Evolutionary conservation across 371 early-diverging fungal genomes (phyloP).

Genomic region (Dinochytrium kinnereticum): DNA sequence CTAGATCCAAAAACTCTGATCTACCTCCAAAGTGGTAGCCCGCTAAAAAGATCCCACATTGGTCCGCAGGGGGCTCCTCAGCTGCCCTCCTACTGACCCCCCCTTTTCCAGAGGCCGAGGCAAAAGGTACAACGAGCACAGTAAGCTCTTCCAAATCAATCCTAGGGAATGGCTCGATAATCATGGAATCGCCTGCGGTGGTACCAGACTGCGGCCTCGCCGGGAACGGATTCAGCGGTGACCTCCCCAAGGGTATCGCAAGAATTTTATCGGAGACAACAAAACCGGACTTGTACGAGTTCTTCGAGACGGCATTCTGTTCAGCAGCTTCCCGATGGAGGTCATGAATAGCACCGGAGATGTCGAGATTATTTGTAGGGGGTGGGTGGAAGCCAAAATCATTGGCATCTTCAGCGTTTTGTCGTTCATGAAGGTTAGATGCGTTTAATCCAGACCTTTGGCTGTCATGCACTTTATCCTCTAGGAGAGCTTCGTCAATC

Average conservation of each 20-base stretch:
- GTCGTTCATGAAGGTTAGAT: too few relatives aligned
- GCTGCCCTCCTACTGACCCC: not conserved
- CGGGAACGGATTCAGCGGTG: not conserved
- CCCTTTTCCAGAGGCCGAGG: not conserved
- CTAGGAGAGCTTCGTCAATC: too few relatives aligned
- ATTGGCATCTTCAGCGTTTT: too few relatives aligned
- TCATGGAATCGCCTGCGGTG: not conserved
- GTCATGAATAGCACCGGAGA: too few relatives aligned
- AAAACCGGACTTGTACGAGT: not conserved
- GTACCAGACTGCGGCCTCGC: not conserved
- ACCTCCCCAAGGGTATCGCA: not conserved
- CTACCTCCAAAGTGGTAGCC: slow-evolving; percentile 6
- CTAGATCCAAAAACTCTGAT: not conserved
- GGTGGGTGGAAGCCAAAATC: too few relatives aligned
- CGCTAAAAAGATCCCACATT: not conserved
- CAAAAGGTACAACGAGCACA: slow-evolving; percentile 5
- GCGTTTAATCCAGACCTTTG: too few relatives aligned
- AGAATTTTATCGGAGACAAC: not conserved
- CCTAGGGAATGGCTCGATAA: not conserved
- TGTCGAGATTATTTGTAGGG: too few relatives aligned
- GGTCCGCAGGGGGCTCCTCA: not conserved
- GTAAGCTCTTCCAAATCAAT: slow-evolving; percentile 5
- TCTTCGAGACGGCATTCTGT: not conserved
- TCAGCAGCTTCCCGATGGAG: too few relatives aligned
- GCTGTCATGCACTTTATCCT: too few relatives aligned